Evolutionary conservation across 139 green algal genomes (phyloP).

Genomic region (Micractinium conductrix): DNA sequence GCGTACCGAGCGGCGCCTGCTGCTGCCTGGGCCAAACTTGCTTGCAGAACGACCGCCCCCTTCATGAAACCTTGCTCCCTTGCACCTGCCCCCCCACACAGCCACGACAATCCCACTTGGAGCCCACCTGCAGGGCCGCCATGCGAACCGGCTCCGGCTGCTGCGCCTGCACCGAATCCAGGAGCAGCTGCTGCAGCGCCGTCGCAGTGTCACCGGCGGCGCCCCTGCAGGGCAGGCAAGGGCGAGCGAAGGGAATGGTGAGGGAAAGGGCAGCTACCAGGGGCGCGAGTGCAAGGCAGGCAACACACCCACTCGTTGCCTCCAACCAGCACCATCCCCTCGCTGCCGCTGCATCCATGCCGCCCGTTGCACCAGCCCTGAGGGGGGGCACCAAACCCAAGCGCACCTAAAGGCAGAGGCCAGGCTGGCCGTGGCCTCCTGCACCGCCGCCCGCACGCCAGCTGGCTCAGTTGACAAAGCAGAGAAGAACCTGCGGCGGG

Average conservation of each 20-base stretch:
- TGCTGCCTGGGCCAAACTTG: too few species aligned
- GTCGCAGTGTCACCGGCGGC: background rate
- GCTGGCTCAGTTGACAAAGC: conserved; percentile 69
- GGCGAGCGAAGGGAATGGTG: background rate
- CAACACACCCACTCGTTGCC: too few species aligned
- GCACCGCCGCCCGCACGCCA: conserved; percentile 71
- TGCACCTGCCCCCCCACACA: too few species aligned
- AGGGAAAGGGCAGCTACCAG: background rate
- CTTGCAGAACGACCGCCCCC: too few species aligned
- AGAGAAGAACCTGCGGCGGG: conserved; percentile 49
- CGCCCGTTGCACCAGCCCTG: too few species aligned
- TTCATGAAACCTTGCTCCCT: too few species aligned
- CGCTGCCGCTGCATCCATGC: too few species aligned
- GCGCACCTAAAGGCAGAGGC: conserved; percentile 59
- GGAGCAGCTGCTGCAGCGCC: conserved; percentile 52
- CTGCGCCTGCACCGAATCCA: conserved; percentile 64
- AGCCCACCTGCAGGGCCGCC: conserved; percentile 58
- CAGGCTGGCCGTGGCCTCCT: conserved; percentile 71
- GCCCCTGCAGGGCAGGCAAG: background rate
- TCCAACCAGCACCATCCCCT: too few species aligned
- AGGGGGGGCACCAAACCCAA: too few species aligned
- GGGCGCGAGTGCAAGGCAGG: background rate
- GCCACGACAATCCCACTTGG: background rate
- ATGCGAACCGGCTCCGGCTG: conserved; percentile 63
- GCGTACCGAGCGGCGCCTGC: too few species aligned